phyloP scores from a whole-genome alignment of 345 rosid species.

The Sapria himalayana region DNA sequence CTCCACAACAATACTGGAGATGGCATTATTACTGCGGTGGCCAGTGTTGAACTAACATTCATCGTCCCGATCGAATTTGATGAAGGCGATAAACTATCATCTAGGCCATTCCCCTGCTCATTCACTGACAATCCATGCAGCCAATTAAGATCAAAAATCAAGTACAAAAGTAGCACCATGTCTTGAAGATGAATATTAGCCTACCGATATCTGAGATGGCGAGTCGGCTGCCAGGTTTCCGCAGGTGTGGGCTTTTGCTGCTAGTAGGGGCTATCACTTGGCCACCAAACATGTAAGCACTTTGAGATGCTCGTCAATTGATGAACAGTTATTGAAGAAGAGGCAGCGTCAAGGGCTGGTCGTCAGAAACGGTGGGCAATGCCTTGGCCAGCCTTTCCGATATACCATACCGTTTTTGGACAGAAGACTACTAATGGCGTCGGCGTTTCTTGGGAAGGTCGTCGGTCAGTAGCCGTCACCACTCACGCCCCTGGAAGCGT shows the following conservation, averaged over 20 bases:
- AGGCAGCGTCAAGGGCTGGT: no score
- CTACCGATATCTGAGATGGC: constrained; percentile 53
- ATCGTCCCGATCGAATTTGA: constrained; percentile 26
- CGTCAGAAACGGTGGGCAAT: no score
- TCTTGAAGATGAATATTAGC: background rate
- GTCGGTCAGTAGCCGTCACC: no score
- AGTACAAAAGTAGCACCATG: background rate
- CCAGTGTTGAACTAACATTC: constrained; percentile 20
- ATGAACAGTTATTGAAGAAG: no score
- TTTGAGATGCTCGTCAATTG: no score
- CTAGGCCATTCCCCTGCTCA: constrained; percentile 32
- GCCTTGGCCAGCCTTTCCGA: no score
- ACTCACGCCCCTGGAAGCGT: no score
- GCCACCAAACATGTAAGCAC: constrained; percentile 42
- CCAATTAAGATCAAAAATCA: background rate
- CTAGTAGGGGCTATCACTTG: constrained; percentile 22
- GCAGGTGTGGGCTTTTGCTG: constrained; percentile 58
- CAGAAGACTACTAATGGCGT: no score
- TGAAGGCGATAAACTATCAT: constrained; percentile 24
- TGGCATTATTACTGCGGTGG: constrained; percentile 33
- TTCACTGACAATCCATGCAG: constrained; percentile 11
- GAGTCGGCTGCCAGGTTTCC: constrained; percentile 69
- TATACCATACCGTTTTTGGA: no score
- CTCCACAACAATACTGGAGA: constrained; percentile 57
- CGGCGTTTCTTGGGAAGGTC: no score